Evolutionary conservation across 163 green algal genomes (phyloP).

Genomic region (Trebouxiophyceae sp.): DNA sequence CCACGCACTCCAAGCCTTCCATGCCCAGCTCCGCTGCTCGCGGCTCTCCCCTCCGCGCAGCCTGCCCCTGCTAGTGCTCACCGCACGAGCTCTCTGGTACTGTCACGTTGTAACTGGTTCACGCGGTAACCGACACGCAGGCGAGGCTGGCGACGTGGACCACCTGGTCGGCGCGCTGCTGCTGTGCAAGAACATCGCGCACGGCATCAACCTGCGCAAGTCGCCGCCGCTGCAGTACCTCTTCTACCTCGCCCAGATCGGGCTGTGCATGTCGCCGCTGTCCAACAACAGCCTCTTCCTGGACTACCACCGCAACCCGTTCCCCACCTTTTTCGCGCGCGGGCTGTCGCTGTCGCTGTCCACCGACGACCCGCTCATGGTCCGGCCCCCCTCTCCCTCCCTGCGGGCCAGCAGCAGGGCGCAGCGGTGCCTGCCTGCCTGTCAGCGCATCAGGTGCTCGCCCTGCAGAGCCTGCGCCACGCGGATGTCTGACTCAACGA

Average conservation of each 20-base stretch:
- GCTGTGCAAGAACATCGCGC: slow-evolving; percentile 94
- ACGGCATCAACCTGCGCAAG: slow-evolving; percentile 99
- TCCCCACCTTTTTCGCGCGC: slow-evolving; percentile 95
- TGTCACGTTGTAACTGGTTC: too few species aligned
- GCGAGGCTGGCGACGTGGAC: slow-evolving; percentile 95
- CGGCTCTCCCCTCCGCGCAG: too few species aligned
- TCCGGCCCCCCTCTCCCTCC: background rate
- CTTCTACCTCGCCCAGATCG: slow-evolving; percentile 86
- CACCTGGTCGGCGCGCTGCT: slow-evolving; percentile 89
- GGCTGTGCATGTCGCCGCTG: slow-evolving; percentile 95
- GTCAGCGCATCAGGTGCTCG: too few species aligned
- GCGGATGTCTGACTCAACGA: too few species aligned
- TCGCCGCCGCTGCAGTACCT: slow-evolving; percentile 85
- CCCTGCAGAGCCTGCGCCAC: too few species aligned
- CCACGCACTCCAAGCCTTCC: too few species aligned
- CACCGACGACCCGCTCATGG: slow-evolving; percentile 85
- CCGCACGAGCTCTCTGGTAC: too few species aligned
- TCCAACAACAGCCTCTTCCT: slow-evolving; percentile 99
- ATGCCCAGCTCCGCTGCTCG: too few species aligned
- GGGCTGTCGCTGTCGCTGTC: slow-evolving; percentile 64
- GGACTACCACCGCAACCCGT: slow-evolving; percentile 99
- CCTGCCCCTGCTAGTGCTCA: too few species aligned
- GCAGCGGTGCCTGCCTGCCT: too few species aligned
- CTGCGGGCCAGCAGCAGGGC: too few species aligned
- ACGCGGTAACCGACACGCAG: too few species aligned